Evolutionary conservation across 495 filamentous ascomycete species (phyloP).

Genomic region (Trichocladium antarcticum): DNA sequence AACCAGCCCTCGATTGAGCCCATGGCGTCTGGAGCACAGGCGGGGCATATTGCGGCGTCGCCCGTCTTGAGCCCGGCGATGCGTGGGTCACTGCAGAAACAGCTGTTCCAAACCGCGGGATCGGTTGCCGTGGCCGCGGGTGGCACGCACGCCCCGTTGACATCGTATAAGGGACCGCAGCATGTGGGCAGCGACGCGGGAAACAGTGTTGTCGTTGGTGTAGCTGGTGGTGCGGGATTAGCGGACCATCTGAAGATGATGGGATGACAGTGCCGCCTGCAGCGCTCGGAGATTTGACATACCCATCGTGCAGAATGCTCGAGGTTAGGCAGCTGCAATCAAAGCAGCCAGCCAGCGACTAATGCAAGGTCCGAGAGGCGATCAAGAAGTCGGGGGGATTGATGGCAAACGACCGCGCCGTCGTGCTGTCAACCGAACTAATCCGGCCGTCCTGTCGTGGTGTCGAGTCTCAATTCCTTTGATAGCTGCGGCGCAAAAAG

Average conservation of each 20-base stretch:
- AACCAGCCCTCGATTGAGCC: constrained; percentile 40
- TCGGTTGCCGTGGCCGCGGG: constrained; percentile 25
- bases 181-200: constrained; percentile 39
- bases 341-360: not conserved
- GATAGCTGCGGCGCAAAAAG: too few relatives aligned
- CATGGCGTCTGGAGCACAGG: constrained; percentile 29
- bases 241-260: not conserved
- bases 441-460: not conserved
- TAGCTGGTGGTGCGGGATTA: not conserved
- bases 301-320: constrained; percentile 1
- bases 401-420: too few relatives aligned
- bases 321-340: not conserved
- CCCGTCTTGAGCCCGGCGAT: constrained; percentile 34
- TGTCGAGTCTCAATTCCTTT: not conserved
- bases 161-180: constrained; percentile 44
- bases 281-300: not conserved
- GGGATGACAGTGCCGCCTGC: not conserved
- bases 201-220: constrained; percentile 32
- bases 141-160: constrained; percentile 43
- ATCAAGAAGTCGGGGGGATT: not conserved
- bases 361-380: not conserved
- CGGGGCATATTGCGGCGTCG: constrained; percentile 30
- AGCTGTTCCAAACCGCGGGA: constrained; percentile 26
- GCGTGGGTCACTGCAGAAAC: constrained; percentile 38
- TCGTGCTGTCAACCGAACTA: not conserved